phyloP scores from a whole-genome alignment of 768 basidiomycete genomes.

The Lyophyllum semitale region DNA sequence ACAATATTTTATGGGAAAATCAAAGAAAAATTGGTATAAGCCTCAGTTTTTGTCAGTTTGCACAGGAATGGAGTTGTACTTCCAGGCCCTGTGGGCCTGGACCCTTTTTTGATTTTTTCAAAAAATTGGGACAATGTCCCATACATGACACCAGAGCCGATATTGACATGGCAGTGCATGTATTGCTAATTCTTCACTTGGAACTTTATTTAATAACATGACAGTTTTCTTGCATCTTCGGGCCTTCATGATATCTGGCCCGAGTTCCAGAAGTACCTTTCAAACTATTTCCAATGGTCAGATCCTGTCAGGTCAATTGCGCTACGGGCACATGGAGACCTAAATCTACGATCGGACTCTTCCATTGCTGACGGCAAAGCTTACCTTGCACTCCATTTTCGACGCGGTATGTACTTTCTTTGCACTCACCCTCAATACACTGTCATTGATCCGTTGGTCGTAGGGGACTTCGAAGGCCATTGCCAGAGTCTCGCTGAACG shows the following conservation, averaged over 20 bases:
- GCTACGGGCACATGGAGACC: slow-evolving; percentile 32
- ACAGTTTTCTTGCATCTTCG: slow-evolving; percentile 41
- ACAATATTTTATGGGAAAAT: too few species aligned
- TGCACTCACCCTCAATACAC: neutral
- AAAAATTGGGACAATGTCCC: too few species aligned
- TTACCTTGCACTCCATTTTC: slow-evolving; percentile 50
- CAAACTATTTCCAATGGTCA: slow-evolving; percentile 45
- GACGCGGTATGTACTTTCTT: slow-evolving; percentile 32
- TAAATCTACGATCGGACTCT: slow-evolving; percentile 30
- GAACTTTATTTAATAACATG: neutral
- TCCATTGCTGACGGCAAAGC: slow-evolving; percentile 29
- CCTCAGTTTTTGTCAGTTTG: too few species aligned
- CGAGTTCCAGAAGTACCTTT: slow-evolving; percentile 37
- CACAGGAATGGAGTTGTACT: too few species aligned
- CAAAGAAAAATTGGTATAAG: too few species aligned
- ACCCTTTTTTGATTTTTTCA: too few species aligned
- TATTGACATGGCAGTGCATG: slow-evolving; percentile 45
- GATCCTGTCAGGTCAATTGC: slow-evolving; percentile 32
- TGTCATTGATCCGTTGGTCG: neutral
- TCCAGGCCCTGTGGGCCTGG: too few species aligned
- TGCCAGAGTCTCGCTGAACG: slow-evolving; percentile 36
- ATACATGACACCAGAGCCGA: too few species aligned
- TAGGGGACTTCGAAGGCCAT: slow-evolving; percentile 46
- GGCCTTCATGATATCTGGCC: slow-evolving; percentile 43
- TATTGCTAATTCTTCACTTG: neutral